Evolutionary conservation across 169 alveolate species (phyloP), one percentile per base, ranked within the genome.

Genomic region (Cryptosporidium baileyi): DNA sequence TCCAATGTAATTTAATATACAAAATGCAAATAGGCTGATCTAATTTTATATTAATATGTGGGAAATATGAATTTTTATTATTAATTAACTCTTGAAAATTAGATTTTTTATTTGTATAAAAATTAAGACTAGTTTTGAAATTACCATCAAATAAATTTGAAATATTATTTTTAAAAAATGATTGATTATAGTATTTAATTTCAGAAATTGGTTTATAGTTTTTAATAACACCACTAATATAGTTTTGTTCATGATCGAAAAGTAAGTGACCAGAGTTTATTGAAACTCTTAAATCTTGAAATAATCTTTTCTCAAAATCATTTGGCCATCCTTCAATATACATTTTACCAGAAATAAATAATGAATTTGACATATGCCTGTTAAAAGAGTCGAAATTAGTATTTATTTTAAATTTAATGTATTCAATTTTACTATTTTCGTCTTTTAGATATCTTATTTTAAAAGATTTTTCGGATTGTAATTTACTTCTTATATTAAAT

Each of bases 281-380:
- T 5, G 17, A 4, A n/a, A 74, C 28, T 19, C n/a, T 60, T 22
- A 74, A 15, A 11, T 28, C 32, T 1, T 40, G 45, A 13, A 74
- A 74, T 22, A 74, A 28, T 13, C 67, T 30, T 9, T 67, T 51
- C 8, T 74, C 85, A 59, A 38, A 74, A 61, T 74, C 85, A 22
- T 74, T 67, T 15, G 85, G 85, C 85, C 85, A 74, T 2, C 57
- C 67, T 3, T 51, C 65, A 11, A 74, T 41, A 7, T 52, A 1
- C 57, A 74, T 17, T 17, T 57, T 74, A 44, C 85, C 54, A 11
- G 85, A 36, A 15, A 74, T 1, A 40, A 74, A 74, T 15, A 74
- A 41, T 4, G 65, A 51, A 61, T 74, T 74, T 11, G 85, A 57
- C 9, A 57, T 17, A 36, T 28, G 19, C 0, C 19, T 26, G 59